phyloP scores from a whole-genome alignment of 805 yeast genomes.

The Metschnikowia continentalis region DNA sequence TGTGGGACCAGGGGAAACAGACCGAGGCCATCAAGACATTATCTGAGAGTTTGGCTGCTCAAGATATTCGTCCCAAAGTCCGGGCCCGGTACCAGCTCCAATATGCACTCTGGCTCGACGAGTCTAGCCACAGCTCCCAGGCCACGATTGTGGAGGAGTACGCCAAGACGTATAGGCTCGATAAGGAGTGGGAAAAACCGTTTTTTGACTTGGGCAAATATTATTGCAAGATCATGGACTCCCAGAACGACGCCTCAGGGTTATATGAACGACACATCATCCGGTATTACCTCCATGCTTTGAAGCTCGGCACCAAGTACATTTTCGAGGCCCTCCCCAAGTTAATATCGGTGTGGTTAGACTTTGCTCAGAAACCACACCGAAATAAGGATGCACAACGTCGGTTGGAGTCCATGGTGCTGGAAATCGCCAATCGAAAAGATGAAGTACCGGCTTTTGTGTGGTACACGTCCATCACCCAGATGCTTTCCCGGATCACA shows the following conservation, averaged over 20 bases:
- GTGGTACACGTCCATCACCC: constrained; percentile 87
- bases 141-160: constrained; percentile 70
- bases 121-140: constrained; percentile 78
- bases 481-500: constrained; percentile 71
- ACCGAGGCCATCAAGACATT: constrained; percentile 74
- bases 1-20: constrained; percentile 89
- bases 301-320: constrained; percentile 58
- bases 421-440: constrained; percentile 43
- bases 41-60: constrained; percentile 34
- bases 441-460: constrained; percentile 44
- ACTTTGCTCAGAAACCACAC: constrained; percentile 45
- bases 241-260: constrained; percentile 50
- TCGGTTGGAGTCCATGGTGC: constrained; percentile 44
- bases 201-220: constrained; percentile 77
- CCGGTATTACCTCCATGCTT: constrained; percentile 52
- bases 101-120: constrained; percentile 85
- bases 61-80: constrained; percentile 11
- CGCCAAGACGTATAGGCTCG: constrained; percentile 49
- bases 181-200: constrained; percentile 68
- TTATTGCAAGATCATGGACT: constrained; percentile 70
- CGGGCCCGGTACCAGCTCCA: constrained; percentile 56
- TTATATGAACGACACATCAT: constrained; percentile 54
- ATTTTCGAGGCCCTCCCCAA: constrained; percentile 85
- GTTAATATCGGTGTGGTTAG: constrained; percentile 87
- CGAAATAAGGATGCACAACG: constrained; percentile 29